Conservation (phyloP, 192 early-diverging fungal species). For the Mortierella antarctica region DNA sequence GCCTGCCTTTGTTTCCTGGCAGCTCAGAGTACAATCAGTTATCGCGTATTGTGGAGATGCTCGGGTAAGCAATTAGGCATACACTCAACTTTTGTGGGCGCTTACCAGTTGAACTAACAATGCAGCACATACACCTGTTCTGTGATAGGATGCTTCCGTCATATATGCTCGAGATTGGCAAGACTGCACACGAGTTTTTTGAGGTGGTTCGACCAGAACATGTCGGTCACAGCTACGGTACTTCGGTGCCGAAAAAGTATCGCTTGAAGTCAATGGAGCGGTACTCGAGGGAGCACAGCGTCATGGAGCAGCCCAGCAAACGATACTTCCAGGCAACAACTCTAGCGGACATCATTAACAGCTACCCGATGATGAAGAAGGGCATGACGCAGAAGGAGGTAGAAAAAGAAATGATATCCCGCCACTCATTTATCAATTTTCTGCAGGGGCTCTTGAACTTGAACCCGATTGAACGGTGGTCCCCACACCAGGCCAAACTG, state of each 20-base stretch:
- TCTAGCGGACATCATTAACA: constrained; percentile 86
- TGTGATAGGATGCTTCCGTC: constrained; percentile 76
- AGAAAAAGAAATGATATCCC: constrained; percentile 82
- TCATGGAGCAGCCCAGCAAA: constrained; percentile 91
- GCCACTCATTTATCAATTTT: constrained; percentile 91
- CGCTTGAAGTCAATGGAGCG: constrained; percentile 82
- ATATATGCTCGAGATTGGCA: constrained; percentile 95
- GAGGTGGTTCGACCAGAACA: constrained; percentile 65
- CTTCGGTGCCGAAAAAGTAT: constrained; percentile 59
- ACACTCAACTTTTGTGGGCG: no score
- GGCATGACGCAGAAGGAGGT: constrained; percentile 71
- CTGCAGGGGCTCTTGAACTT: constrained; percentile 88
- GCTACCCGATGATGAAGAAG: constrained; percentile 83
- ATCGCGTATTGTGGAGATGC: constrained; percentile 91
- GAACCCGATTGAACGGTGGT: constrained; percentile 95
- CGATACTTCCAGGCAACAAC: constrained; percentile 91
- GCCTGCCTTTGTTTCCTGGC: constrained; percentile 95
- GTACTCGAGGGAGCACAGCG: constrained; percentile 84
- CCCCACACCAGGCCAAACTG: constrained; percentile 91
- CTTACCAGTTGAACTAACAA: no score
- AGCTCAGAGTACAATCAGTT: constrained; percentile 97
- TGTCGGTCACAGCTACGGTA: constrained; percentile 10
- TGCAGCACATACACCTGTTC: no score
- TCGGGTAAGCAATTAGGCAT: constrained; percentile 71
- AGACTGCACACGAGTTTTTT: constrained; percentile 89